These are phyloP conservation scores for Colletotrichum eleusines DNA, from an alignment of 2,329 filamentous ascomycete genomes.

Conservation along the genomic window DNA sequence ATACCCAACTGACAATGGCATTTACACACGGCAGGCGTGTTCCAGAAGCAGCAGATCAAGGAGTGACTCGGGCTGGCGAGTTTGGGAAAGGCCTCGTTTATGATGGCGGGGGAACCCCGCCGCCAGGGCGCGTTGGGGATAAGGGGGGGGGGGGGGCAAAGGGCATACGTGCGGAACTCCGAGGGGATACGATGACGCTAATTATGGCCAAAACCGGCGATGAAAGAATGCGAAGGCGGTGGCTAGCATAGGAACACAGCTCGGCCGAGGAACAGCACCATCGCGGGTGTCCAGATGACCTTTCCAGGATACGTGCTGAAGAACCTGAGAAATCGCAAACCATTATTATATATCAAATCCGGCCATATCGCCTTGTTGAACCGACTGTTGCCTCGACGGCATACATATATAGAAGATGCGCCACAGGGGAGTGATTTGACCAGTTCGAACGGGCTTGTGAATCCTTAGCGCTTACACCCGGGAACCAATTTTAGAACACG, in stretches of 20 bases:
- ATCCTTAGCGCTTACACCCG: background rate
- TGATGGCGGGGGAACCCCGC: background rate
- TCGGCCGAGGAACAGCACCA: no score
- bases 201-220: background rate
- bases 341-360: no score
- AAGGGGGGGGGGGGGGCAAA: background rate
- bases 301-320: background rate
- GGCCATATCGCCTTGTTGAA: background rate
- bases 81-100: background rate
- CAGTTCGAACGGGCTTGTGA: background rate
- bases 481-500: constrained; percentile 16
- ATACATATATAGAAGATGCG: no score
- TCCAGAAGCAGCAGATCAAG: constrained; percentile 28
- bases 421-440: background rate
- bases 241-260: no score
- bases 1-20: background rate
- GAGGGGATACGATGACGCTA: background rate
- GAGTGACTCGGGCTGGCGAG: background rate
- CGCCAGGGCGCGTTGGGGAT: background rate
- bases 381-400: background rate
- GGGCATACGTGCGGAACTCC: constrained; percentile 1
- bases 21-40: background rate
- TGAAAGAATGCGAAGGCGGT: background rate
- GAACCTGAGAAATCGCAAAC: background rate
- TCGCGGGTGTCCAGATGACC: no score